Evolutionary conservation across 768 basidiomycete species (phyloP), one percentile per base, ranked within the genome.

Genomic region (Hygrocybe punicea): DNA sequence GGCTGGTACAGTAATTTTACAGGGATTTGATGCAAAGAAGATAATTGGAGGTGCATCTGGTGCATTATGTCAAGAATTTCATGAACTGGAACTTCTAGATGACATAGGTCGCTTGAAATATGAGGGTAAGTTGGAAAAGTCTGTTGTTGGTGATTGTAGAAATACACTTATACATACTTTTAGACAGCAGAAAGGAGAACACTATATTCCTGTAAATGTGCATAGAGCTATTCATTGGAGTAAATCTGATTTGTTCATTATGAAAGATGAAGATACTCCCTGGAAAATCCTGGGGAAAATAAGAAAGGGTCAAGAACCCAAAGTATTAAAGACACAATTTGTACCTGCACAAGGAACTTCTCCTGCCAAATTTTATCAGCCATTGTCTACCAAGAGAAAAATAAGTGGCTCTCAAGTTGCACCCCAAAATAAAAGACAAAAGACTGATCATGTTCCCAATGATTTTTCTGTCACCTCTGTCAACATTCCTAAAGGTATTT

Each of bases 11-110:
- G 16, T 71, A 0, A 68, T 73, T 24, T 4, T 72, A 10, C 64
- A 72, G 63, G 60, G 60, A 68, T 76, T 1, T 68, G 61, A 13
- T 61, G 63, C 11, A 29, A 29, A 29, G 29, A 29, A 29, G 29
- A 29, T 29, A 29, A 29, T 8, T 29, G 29, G 29, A 29, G 64
- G 65, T 2, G 62, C 65, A 8, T 56, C 63, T 2, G 68, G 71
- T 4, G 59, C 58, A 14, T 56, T 76, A 1, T 48, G 70, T 19
- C 70, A 74, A 54, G 73, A 74, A 50, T 71, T 73, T 46, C 13
- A 72, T 13, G 68, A 74, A 34, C 53, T 74, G 1, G 71, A 75
- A 29, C 6, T 75, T 0, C 58, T 76, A 3, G 71, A 75, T 65
- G 69, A 73, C 16, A 71, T 77, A 6, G 73, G 71, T 0, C 45